Evolutionary conservation across 2,329 filamentous ascomycete genomes (phyloP), one percentile per base, ranked within the genome.

Genomic region (Aspergillus sp.): DNA sequence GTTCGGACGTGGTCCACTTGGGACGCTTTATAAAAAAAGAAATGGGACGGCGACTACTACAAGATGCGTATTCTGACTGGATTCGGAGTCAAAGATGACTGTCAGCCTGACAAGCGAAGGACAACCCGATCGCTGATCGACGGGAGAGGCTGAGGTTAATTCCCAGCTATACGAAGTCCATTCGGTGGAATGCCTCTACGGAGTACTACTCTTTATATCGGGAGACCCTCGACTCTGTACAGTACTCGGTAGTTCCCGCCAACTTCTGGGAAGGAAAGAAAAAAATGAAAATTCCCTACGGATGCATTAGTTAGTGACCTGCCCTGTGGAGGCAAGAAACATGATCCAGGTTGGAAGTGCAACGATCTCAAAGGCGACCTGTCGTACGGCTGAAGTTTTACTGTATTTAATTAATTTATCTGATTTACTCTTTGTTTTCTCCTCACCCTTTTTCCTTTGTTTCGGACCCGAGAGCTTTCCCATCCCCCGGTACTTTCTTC

Each of bases 1-100:
- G 18, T 56, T 49, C 45, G 36, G 54, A 47, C 52, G 45, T 57
- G 61, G 42, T 56, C 62, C 62, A 63, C 59, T 58, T 52, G 55
- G 55, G 36, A 16, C 12, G 36, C 14, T 42, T 36, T 36, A 52
- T 29, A 45, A 26, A 54, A 54, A 52, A 51, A 55, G 46, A 20
- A 50, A 39, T 20, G 39, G 51, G 10, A 49, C 49, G 46, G 50
- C 24, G 52, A 52, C 24, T 18, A 49, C 32, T 14, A 49, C 24
- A 45, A 49, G 53, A 50, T 36, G 42, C 26, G 32, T 36, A 36
- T 16, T 36, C 32, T 36, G 32, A 36, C 32, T 36, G 32, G 32
- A 14, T 9, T 36, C 32, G 32, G 32, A 14, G 32, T 36, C 11
- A 6, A 36, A 16, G 32, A 36, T 16, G 11, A 36, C 32, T 36